Evolutionary conservation across 2,329 filamentous ascomycete genomes (phyloP).

Genomic region (Neonectria sp.): DNA sequence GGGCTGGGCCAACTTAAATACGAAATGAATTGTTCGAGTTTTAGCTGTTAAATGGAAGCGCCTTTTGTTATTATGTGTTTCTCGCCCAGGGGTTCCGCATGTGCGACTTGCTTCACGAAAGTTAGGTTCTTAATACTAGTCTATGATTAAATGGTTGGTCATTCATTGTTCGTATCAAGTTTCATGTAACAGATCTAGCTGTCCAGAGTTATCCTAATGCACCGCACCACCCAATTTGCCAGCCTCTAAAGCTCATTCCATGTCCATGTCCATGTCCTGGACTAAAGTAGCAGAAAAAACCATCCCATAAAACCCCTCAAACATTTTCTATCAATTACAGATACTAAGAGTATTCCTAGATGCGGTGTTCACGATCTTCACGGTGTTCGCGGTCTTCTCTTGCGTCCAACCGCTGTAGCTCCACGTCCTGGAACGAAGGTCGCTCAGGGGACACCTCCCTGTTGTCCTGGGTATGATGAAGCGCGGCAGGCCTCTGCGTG

Average conservation of each 20-base stretch:
- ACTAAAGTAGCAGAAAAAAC: slow-evolving; percentile 12
- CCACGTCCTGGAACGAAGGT: slow-evolving; percentile 52
- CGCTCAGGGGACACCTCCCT: slow-evolving; percentile 1
- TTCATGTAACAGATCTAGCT: slow-evolving; percentile 25
- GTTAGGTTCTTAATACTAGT: background rate
- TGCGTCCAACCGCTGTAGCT: slow-evolving; percentile 46
- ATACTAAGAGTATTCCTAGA: background rate
- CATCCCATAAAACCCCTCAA: background rate
- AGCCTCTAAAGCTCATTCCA: slow-evolving; percentile 2
- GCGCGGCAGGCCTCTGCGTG: slow-evolving; percentile 37
- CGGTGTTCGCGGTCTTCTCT: slow-evolving; percentile 33
- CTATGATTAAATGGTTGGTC: slow-evolving; percentile 17
- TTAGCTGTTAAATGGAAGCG: slow-evolving; percentile 44
- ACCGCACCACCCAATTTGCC: slow-evolving; percentile 14
- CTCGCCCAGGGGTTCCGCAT: background rate
- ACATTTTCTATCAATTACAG: slow-evolving; percentile 7
- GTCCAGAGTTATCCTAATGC: slow-evolving; percentile 14
- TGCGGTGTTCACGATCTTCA: slow-evolving; percentile 7
- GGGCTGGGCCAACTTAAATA: slow-evolving; percentile 37
- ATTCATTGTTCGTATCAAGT: slow-evolving; percentile 20
- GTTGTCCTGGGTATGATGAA: slow-evolving; percentile 18
- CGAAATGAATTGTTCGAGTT: slow-evolving; percentile 39
- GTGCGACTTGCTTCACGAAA: background rate
- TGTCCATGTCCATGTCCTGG: slow-evolving; percentile 12
- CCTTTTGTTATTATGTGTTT: slow-evolving; percentile 19